These are phyloP conservation scores for Nicotiana undulata DNA, from an alignment of 257 asterid genomes.

Conservation along the genomic window DNA sequence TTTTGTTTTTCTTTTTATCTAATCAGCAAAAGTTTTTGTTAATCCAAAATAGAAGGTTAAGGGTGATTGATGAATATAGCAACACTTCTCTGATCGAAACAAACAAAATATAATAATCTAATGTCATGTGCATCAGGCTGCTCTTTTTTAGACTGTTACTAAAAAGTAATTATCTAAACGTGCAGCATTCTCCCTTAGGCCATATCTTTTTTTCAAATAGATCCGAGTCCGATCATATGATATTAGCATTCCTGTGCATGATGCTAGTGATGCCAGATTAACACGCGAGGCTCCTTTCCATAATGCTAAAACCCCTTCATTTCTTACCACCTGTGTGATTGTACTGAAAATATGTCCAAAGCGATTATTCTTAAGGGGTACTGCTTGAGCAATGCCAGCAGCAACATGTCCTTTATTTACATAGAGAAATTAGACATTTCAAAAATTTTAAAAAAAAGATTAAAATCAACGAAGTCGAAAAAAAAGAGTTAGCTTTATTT, in stretches of 20 bases:
- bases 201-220: slow-evolving; percentile 4
- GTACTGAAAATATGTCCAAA: neutral
- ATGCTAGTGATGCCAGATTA: neutral
- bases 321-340: neutral
- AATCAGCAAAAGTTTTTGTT: too few species aligned
- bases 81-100: too few species aligned
- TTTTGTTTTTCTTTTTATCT: neutral
- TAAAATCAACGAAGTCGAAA: too few species aligned
- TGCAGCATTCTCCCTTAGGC: neutral
- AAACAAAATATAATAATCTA: too few species aligned
- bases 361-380: neutral
- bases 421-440: too few species aligned
- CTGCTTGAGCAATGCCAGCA: neutral
- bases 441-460: too few species aligned
- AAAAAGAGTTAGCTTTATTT: too few species aligned
- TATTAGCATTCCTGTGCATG: neutral
- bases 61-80: too few species aligned
- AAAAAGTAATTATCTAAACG: neutral
- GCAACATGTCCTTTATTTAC: neutral
- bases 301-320: slow-evolving; percentile 5
- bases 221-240: slow-evolving; percentile 1
- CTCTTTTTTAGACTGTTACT: neutral
- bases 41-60: too few species aligned
- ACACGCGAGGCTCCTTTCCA: neutral
- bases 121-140: slow-evolving; percentile 34